Evolutionary conservation across 2,329 filamentous ascomycete genomes (phyloP).

Genomic region (Cladosporium sp.): DNA sequence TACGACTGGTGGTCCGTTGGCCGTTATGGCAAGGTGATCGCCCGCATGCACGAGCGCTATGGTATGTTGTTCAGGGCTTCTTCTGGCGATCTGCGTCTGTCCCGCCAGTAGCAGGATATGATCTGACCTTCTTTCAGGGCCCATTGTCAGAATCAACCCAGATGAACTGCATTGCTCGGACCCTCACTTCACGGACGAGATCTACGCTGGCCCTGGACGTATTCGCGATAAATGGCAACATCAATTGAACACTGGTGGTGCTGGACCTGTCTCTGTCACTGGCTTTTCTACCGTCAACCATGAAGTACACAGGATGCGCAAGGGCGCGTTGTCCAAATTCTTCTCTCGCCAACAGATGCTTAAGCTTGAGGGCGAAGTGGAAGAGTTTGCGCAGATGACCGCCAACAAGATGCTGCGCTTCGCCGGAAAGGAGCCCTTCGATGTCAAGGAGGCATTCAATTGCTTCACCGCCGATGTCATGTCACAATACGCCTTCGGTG

Average conservation of each 20-base stretch:
- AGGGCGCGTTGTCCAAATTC: slow-evolving; percentile 29
- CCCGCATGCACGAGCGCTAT: slow-evolving; percentile 41
- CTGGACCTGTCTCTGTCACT: slow-evolving; percentile 17
- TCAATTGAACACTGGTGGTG: slow-evolving; percentile 18
- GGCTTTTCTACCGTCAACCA: slow-evolving; percentile 55
- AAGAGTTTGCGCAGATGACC: slow-evolving; percentile 51
- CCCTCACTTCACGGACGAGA: slow-evolving; percentile 37
- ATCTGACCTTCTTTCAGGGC: slow-evolving; percentile 24
- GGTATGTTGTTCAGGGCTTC: slow-evolving; percentile 23
- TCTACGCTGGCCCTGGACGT: slow-evolving; percentile 29
- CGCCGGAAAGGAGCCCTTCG: slow-evolving; percentile 55
- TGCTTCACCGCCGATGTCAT: slow-evolving; percentile 61
- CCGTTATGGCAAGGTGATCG: slow-evolving; percentile 29
- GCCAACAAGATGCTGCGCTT: slow-evolving; percentile 59
- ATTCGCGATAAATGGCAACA: slow-evolving; percentile 26
- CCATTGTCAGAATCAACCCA: slow-evolving; percentile 47
- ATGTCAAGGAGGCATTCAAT: slow-evolving; percentile 35
- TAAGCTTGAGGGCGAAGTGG: slow-evolving; percentile 26
- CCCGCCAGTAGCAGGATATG: neutral
- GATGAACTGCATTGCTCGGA: slow-evolving; percentile 48
- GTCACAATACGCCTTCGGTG: slow-evolving; percentile 55
- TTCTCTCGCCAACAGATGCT: slow-evolving; percentile 30
- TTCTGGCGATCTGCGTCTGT: neutral
- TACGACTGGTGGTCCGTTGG: slow-evolving; percentile 37
- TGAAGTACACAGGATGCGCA: slow-evolving; percentile 31